Percentiles rank a stretch among this genome's conserved stretches.
phyloP scores from a whole-genome alignment of 352 stramenopile genomes.

The Halophytophthora batemanensis region DNA sequence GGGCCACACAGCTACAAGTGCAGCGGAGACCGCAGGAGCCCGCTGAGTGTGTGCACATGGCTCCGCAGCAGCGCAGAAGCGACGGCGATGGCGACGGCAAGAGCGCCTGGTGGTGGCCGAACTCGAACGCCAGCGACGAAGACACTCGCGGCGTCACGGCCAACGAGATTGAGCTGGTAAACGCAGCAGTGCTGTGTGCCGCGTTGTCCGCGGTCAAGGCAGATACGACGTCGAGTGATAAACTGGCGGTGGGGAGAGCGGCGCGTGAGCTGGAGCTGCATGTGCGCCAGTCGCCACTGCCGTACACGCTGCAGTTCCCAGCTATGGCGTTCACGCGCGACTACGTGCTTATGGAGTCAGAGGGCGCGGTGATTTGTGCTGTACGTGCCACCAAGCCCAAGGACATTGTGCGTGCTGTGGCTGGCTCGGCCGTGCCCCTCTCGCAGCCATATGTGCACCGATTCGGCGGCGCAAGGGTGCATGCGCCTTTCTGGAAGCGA shows the following conservation, averaged over 20 bases:
- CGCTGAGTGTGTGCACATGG: too few species aligned
- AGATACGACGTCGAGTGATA: slow-evolving; percentile 5
- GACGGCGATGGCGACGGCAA: not conserved
- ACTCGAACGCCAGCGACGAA: slow-evolving; percentile 1
- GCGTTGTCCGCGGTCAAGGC: slow-evolving; percentile 38
- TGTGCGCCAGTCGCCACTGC: slow-evolving; percentile 58
- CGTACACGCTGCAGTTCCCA: slow-evolving; percentile 53
- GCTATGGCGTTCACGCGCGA: slow-evolving; percentile 45
- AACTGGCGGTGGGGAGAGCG: slow-evolving; percentile 15
- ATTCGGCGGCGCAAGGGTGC: slow-evolving; percentile 66
- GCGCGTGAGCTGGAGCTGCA: slow-evolving; percentile 45
- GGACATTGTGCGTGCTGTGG: slow-evolving; percentile 65
- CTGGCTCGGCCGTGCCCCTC: slow-evolving; percentile 61
- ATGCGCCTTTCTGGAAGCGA: slow-evolving; percentile 75
- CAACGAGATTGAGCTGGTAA: slow-evolving; percentile 65
- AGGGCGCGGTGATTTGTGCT: slow-evolving; percentile 59
- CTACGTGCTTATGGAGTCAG: slow-evolving; percentile 59
- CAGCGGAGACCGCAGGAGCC: too few species aligned
- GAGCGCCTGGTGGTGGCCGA: slow-evolving; percentile 32
- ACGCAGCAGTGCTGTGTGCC: slow-evolving; percentile 67
- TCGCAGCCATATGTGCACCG: slow-evolving; percentile 65
- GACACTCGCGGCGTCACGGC: slow-evolving; percentile 13
- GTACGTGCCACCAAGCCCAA: slow-evolving; percentile 51
- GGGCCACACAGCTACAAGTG: too few species aligned
- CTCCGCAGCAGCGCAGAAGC: slow-evolving; percentile 6